Conservation (phyloP, 352 stramenopile species). For the Lagenidium giganteum region DNA sequence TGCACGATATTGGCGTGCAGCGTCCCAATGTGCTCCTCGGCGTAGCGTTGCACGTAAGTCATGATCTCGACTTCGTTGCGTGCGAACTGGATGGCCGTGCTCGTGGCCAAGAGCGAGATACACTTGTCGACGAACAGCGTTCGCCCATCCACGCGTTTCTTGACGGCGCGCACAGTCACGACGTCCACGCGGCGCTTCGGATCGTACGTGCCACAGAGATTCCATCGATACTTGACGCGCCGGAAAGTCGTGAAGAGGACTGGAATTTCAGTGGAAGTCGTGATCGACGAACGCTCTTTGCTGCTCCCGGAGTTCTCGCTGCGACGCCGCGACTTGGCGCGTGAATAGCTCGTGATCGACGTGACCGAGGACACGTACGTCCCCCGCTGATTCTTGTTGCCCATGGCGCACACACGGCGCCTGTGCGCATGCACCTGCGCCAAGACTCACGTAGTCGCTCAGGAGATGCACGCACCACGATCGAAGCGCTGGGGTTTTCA, state of each 20-base stretch:
- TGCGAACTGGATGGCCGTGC: conserved; percentile 26
- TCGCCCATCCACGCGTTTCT: conserved; percentile 34
- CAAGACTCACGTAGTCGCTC: too few species aligned
- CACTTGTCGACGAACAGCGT: conserved; percentile 56
- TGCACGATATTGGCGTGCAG: conserved; percentile 54
- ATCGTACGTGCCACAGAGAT: conserved; percentile 54
- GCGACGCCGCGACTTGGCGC: too few species aligned
- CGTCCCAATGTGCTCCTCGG: conserved; percentile 22
- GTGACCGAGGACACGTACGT: too few species aligned
- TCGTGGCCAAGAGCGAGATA: conserved; percentile 31
- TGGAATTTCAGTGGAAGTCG: conserved; percentile 23
- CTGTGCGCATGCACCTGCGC: too few species aligned
- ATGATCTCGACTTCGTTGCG: conserved; percentile 64
- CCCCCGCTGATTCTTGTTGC: too few species aligned
- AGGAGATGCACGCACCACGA: too few species aligned
- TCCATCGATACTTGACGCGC: conserved; percentile 58
- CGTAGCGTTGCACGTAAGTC: conserved; percentile 41
- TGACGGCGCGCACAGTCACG: conserved; percentile 46
- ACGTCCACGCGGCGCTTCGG: conserved; percentile 48
- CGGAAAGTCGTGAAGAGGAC: conserved; percentile 42
- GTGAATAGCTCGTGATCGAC: too few species aligned
- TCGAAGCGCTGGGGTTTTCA: too few species aligned
- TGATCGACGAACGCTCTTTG: too few species aligned
- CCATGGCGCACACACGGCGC: too few species aligned
- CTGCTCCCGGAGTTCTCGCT: too few species aligned